phyloP scores from a whole-genome alignment of 2,329 filamentous ascomycete genomes.

The Cadophora sp. region DNA sequence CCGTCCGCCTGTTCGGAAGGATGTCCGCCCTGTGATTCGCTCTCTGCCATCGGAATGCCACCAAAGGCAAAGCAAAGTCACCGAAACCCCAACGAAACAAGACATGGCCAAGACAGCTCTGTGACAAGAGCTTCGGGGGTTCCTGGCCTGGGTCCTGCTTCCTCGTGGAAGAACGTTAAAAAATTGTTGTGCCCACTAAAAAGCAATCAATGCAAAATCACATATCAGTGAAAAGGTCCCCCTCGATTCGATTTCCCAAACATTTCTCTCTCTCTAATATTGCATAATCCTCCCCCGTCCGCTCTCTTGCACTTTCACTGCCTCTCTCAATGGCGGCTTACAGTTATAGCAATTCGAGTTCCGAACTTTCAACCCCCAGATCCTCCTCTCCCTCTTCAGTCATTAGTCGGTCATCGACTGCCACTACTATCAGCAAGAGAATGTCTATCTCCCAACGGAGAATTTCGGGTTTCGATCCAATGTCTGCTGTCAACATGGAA shows the following conservation, averaged over 20 bases:
- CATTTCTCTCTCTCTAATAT: slow-evolving; percentile 17
- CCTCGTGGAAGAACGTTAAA: slow-evolving; percentile 17
- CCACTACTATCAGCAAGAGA: slow-evolving; percentile 40
- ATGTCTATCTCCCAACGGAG: slow-evolving; percentile 40
- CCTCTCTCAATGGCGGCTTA: slow-evolving; percentile 38
- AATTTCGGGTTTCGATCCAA: slow-evolving; percentile 40
- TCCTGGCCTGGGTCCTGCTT: background rate
- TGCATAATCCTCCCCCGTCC: background rate
- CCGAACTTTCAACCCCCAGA: slow-evolving; percentile 39
- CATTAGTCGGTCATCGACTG: slow-evolving; percentile 39
- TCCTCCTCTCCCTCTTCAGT: slow-evolving; percentile 41
- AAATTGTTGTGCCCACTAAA: slow-evolving; percentile 33
- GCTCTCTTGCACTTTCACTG: slow-evolving; percentile 4
- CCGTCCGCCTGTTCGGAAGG: slow-evolving; percentile 7
- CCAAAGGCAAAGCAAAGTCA: slow-evolving; percentile 17
- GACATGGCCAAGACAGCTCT: slow-evolving; percentile 29
- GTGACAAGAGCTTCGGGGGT: slow-evolving; percentile 28
- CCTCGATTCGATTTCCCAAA: slow-evolving; percentile 16
- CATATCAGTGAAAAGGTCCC: slow-evolving; percentile 33
- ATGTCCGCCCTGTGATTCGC: slow-evolving; percentile 18
- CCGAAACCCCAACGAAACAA: slow-evolving; percentile 43
- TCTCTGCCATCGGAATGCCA: slow-evolving; percentile 5
- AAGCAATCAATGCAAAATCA: slow-evolving; percentile 25
- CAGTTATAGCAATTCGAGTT: slow-evolving; percentile 36
- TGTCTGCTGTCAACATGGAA: slow-evolving; percentile 54